Base-by-base conservation (phyloP, 176 grass and related monocot species). In the Carex pumila region DNA sequence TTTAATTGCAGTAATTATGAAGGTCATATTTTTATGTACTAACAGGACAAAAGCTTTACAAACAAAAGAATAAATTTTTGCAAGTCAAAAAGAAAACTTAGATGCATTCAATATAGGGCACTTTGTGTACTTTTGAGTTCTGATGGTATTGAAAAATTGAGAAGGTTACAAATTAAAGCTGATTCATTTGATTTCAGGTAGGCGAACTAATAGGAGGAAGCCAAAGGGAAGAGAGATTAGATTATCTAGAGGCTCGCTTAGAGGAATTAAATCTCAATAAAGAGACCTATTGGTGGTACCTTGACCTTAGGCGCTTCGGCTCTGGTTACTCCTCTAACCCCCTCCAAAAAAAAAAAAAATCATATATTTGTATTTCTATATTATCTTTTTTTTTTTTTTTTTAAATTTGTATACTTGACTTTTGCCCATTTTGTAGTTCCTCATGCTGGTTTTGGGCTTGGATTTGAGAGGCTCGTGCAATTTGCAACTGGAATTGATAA, bases 201-300 rank as follows among this genome's bases (percentile, higher is more conserved):
- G 96, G 96, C 65, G 96, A 99, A 83, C 89, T 95, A 80, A 95
- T 95, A 86, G 96, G 96, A 70, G 96, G 96, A 95, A 99, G 96
- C 85, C 96, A 99, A 81, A 99, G 96, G 84, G 96, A 99, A 92
- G 96, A 99, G 68, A 91, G 96, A 12, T 87, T 99, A 77, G 88
- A 95, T 87, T 85, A 92, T 89, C 89, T 99, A 81, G 96, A 95
- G 87, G 88, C 68, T 43, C 89, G 96, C 21, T 72, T 99, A 72
- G 96, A 99, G 41, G 88, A 95, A 85, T 80, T 89, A 84, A 93
- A 99, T 85, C 92, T 95, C 47, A 88, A 88, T 75, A 99, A 99
- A 80, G 91, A 99, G 66, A 95, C 78, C 87, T 99, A 93, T 82
- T 99, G 96, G 93, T 99, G 96, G 96, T 99, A 99, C 73, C 91